These are phyloP conservation scores for Aegilops tauschii DNA, from an alignment of 176 grass and related monocot species.

Conservation along the genomic window DNA sequence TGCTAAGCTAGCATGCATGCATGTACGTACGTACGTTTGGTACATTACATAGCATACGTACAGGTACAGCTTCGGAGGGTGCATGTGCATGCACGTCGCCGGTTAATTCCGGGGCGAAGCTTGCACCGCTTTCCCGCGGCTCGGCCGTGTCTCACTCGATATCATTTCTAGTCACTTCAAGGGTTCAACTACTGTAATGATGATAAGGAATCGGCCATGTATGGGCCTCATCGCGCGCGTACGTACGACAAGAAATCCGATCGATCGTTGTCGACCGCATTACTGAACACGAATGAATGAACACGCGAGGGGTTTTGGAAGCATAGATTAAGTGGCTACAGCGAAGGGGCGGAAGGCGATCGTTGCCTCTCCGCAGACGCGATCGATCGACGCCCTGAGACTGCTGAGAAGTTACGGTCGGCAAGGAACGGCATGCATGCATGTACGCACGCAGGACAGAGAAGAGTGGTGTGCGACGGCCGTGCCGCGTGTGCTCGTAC, in stretches of 20 bases:
- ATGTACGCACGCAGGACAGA: not conserved
- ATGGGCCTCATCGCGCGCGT: not conserved
- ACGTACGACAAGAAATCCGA: not conserved
- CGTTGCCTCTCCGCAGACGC: not conserved
- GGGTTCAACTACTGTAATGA: slow-evolving; percentile 11
- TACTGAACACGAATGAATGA: not conserved
- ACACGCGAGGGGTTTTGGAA: not conserved
- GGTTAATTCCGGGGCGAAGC: not conserved
- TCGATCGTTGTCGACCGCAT: not conserved
- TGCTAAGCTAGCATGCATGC: not conserved
- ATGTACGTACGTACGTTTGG: too few species aligned
- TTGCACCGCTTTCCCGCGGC: not conserved
- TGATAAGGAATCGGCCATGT: not conserved
- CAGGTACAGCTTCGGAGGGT: not conserved
- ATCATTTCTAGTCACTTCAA: not conserved
- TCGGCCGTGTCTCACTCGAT: not conserved
- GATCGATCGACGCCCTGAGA: not conserved
- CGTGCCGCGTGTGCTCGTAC: not conserved
- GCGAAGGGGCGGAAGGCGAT: not conserved
- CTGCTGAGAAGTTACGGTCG: not conserved
- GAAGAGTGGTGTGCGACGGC: not conserved
- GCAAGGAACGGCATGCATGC: not conserved
- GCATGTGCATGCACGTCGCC: not conserved
- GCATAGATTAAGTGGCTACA: not conserved
- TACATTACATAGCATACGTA: too few species aligned